Percentiles rank a stretch among this genome's conserved stretches.
These are phyloP conservation scores for Polyporus tsugae DNA, from an alignment of 1,284 basidiomycete species.

Conservation along the genomic window DNA sequence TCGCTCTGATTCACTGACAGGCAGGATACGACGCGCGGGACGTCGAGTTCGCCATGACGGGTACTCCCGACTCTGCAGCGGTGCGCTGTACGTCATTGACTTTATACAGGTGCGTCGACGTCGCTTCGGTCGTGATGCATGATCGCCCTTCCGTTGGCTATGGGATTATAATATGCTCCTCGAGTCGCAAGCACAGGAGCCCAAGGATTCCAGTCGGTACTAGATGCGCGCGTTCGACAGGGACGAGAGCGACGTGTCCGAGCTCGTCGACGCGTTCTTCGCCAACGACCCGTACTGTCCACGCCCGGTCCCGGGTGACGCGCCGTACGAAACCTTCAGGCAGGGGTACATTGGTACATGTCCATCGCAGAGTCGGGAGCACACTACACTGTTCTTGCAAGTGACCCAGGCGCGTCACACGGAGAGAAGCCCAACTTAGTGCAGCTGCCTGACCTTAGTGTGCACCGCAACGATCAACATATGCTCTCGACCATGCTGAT, in stretches of 20 bases:
- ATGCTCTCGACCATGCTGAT: too few species aligned
- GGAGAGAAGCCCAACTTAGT: too few species aligned
- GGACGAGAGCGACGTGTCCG: slow-evolving; percentile 26
- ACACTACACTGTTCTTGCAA: background rate
- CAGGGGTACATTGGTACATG: slow-evolving; percentile 12
- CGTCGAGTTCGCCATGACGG: slow-evolving; percentile 43
- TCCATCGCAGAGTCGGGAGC: background rate
- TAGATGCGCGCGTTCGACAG: slow-evolving; percentile 1
- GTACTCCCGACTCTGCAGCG: slow-evolving; percentile 25
- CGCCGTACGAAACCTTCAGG: slow-evolving; percentile 38
- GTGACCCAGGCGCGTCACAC: background rate
- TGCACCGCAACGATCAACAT: too few species aligned
- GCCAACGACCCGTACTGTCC: slow-evolving; percentile 46
- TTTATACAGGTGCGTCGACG: slow-evolving; percentile 41
- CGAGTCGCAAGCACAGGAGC: too few species aligned
- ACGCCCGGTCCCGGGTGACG: slow-evolving; percentile 35
- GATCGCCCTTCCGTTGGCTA: too few species aligned
- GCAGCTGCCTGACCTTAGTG: too few species aligned
- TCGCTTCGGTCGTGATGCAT: too few species aligned
- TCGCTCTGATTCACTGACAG: slow-evolving; percentile 38
- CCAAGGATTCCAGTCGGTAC: background rate
- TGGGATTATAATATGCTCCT: too few species aligned
- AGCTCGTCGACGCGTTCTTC: slow-evolving; percentile 40
- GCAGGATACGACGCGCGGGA: slow-evolving; percentile 39
- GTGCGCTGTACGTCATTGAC: slow-evolving; percentile 39